Evolutionary conservation across 768 basidiomycete species (phyloP).

Genomic region (Gymnopilus dilepis): DNA sequence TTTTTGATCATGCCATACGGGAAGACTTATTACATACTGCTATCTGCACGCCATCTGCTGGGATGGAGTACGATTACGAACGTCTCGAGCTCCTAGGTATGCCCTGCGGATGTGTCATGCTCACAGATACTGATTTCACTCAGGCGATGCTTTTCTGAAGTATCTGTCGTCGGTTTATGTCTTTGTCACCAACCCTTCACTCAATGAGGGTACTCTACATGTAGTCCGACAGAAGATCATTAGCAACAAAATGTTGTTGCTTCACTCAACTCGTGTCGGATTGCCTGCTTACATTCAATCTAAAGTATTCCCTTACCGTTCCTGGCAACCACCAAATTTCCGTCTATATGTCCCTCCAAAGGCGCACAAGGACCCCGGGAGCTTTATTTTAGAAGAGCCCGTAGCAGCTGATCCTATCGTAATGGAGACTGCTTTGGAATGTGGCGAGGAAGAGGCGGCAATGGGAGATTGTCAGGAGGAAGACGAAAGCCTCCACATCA

Average conservation of each 20-base stretch:
- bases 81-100: constrained; percentile 82
- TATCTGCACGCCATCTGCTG: constrained; percentile 71
- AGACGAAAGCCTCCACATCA: too few species aligned
- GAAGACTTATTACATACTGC: constrained; percentile 69
- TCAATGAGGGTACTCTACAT: constrained; percentile 73
- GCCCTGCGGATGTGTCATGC: constrained; percentile 14
- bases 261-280: constrained; percentile 58
- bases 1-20: constrained; percentile 66
- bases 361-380: constrained; percentile 20
- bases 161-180: constrained; percentile 75
- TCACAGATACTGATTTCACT: constrained; percentile 12
- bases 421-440: too few species aligned
- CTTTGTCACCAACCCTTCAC: constrained; percentile 69
- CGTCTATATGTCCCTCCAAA: constrained; percentile 28
- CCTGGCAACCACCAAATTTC: constrained; percentile 66
- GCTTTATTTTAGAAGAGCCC: neutral
- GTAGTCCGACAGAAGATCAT: constrained; percentile 69
- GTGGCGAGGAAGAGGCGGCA: too few species aligned
- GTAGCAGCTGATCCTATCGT: neutral
- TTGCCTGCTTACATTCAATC: constrained; percentile 77
- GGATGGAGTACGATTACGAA: constrained; percentile 79
- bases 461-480: too few species aligned
- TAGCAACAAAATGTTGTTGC: constrained; percentile 71
- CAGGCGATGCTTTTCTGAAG: constrained; percentile 87
- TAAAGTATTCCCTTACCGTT: constrained; percentile 67